Percentiles rank a stretch among this genome's conserved stretches.
Evolutionary conservation across 306 rosid genomes (phyloP).

Genomic region (Sphenostylis stenocarpa): DNA sequence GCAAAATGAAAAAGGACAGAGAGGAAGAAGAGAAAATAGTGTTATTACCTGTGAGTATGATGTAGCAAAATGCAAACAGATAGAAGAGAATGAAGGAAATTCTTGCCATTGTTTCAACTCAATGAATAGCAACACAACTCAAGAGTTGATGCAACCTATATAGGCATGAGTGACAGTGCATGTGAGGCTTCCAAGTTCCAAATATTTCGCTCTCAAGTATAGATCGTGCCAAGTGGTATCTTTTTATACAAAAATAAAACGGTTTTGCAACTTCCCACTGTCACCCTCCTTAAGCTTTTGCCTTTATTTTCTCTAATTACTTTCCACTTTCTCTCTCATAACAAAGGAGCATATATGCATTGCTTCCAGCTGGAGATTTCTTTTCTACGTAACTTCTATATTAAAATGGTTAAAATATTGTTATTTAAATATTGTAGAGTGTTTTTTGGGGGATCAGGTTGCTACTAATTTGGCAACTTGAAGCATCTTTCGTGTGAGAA

Average conservation of each 20-base stretch:
- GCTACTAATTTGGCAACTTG: slow-evolving; percentile 20
- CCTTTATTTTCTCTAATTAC: slow-evolving; percentile 38
- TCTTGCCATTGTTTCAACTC: slow-evolving; percentile 47
- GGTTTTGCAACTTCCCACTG: slow-evolving; percentile 27
- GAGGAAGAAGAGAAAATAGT: not conserved
- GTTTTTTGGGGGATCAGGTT: not conserved
- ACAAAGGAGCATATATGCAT: slow-evolving; percentile 70
- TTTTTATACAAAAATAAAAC: slow-evolving; percentile 22
- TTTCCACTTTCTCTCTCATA: slow-evolving; percentile 56
- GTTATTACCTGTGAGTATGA: slow-evolving; percentile 52
- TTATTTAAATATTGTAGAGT: not conserved
- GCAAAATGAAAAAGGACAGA: slow-evolving; percentile 17
- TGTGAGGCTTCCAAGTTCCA: slow-evolving; percentile 31
- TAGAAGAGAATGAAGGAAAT: slow-evolving; percentile 36
- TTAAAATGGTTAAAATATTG: slow-evolving; percentile 26
- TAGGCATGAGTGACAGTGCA: slow-evolving; percentile 21
- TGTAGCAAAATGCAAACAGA: slow-evolving; percentile 29
- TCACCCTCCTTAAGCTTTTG: slow-evolving; percentile 40
- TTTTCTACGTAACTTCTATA: slow-evolving; percentile 29
- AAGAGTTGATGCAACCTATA: slow-evolving; percentile 30
- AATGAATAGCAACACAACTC: not conserved
- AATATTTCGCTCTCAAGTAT: slow-evolving; percentile 13
- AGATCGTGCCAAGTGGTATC: slow-evolving; percentile 40
- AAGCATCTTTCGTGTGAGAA: slow-evolving; percentile 22
- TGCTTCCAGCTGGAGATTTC: slow-evolving; percentile 68